Percentiles rank a stretch among this genome's conserved stretches.
Conservation (phyloP, 176 grass and related monocot species). For the Carex scoparia region DNA sequence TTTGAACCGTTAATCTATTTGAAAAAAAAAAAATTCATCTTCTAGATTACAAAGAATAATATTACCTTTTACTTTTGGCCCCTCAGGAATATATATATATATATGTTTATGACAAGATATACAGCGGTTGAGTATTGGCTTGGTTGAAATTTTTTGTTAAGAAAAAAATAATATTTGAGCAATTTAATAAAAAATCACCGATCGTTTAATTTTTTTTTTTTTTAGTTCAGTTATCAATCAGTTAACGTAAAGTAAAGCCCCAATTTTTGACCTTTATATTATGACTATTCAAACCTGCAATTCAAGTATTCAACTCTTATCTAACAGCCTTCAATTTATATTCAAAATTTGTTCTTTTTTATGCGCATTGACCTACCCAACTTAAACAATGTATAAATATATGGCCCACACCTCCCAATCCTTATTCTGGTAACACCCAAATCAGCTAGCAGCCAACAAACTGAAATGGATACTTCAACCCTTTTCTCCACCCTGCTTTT, state of each 20-base stretch:
- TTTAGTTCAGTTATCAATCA: background rate
- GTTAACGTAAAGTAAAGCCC: background rate
- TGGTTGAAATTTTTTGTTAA: background rate
- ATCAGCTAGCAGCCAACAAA: background rate
- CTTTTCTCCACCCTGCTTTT: constrained; percentile 23
- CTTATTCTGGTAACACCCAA: background rate
- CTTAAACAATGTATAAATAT: background rate
- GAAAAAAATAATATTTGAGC: background rate
- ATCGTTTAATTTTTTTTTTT: background rate
- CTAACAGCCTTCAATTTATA: background rate
- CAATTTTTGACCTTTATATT: constrained; percentile 1
- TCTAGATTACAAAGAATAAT: background rate
- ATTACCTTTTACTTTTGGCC: background rate
- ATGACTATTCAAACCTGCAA: background rate
- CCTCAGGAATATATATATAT: background rate
- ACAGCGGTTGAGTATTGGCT: background rate
- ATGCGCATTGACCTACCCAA: background rate
- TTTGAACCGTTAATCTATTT: background rate
- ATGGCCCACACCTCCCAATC: background rate
- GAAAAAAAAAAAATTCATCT: background rate
- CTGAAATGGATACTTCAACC: constrained; percentile 37
- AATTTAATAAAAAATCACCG: background rate
- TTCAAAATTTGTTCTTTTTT: background rate
- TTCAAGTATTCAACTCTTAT: constrained; percentile 13
- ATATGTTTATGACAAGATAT: background rate